Evolutionary conservation across 352 stramenopile species (phyloP), one percentile per base, ranked within the genome.

Genomic region (Globisporangium orthogonon): DNA sequence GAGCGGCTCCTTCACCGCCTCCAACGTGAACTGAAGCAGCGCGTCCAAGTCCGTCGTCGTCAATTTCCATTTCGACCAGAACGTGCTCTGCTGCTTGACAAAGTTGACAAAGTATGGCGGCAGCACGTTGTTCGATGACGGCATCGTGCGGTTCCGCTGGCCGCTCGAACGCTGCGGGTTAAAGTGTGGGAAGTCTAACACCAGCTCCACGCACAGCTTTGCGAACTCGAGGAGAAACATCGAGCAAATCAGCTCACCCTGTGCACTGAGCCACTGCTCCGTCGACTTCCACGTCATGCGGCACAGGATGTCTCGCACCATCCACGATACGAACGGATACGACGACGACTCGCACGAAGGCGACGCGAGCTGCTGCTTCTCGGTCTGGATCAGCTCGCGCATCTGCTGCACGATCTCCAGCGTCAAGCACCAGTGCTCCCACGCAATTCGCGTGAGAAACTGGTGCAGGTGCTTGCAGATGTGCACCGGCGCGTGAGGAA

Each of bases 101-200:
- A 93, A 93, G 50, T 93, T 93, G 28, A 93, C 76, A 51, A 93
- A 91, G 56, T 93, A 93, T 30, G 83, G 83, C 13, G 83, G 83
- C 44, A 93, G 59, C 13, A 84, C 80, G 53, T 89, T 91, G 18
- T 63, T 76, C 7, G 83, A 88, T 0, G 70, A 67, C 28, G 78
- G 65, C 40, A 69, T 41, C 18, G 59, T 57, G 47, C 76, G 71
- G 11, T 66, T 62, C 37, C 74, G 71, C 35, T 67, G 67, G 1
- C 58, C 56, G 31, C 62, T 54, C 7, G 64, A 11, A 15, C 64
- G 63, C n/a, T 61, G 58, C 10, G 76, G 55, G 50, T 83, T 70
- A 50, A 91, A 93, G 43, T 91, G 83, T 9, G 83, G 81, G 31
- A 88, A 62, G 41, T 93, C 83, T 3, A 93, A 58, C 44, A 93